Percentiles rank a stretch among this genome's conserved stretches.
Evolutionary conservation across 2,329 filamentous ascomycete genomes (phyloP).

Genomic region (Calonectria naviculata): DNA sequence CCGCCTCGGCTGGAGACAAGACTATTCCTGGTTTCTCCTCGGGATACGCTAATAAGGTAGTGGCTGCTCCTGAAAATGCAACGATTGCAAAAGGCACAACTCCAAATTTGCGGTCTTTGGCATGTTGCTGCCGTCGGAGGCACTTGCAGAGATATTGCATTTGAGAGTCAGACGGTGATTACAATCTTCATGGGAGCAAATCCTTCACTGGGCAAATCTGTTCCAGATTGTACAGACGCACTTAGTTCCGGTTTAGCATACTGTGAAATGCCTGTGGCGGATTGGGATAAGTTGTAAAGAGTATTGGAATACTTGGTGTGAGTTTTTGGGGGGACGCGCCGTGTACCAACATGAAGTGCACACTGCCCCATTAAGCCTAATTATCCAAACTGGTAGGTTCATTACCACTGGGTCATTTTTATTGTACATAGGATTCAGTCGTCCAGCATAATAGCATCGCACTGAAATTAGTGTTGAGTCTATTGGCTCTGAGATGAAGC

Average conservation of each 20-base stretch:
- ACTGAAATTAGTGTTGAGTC: too few relatives aligned
- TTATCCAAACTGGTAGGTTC: too few relatives aligned
- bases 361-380: too few relatives aligned
- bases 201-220: neutral
- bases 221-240: neutral
- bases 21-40: neutral
- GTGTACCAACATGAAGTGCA: too few relatives aligned
- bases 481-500: too few relatives aligned
- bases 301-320: too few relatives aligned
- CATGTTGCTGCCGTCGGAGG: neutral
- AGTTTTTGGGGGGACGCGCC: too few relatives aligned
- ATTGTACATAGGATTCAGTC: too few relatives aligned
- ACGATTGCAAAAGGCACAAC: neutral
- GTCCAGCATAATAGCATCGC: too few relatives aligned
- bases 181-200: neutral
- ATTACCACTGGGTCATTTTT: too few relatives aligned
- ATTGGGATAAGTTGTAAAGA: too few relatives aligned
- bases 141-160: neutral
- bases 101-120: neutral
- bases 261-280: too few relatives aligned
- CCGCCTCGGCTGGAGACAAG: neutral
- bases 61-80: neutral
- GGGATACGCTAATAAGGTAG: neutral
- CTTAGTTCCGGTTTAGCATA: neutral
- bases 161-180: neutral